Evolutionary conservation across 1,284 basidiomycete species (phyloP).

Genomic region (Puccinia hordei): DNA sequence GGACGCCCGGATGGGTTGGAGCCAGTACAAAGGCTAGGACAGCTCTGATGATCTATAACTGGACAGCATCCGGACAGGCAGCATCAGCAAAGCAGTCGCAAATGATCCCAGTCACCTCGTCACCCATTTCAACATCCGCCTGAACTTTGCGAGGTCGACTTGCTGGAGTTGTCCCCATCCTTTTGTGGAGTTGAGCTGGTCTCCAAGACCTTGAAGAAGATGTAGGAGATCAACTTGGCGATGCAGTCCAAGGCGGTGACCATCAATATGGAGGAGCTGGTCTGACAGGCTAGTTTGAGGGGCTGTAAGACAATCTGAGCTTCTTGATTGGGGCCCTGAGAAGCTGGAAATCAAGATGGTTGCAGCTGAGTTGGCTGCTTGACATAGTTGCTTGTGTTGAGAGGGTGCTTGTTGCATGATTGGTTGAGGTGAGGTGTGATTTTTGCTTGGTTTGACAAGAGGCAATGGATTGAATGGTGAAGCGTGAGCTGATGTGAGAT

Average conservation of each 20-base stretch:
- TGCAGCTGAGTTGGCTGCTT: too few relatives aligned
- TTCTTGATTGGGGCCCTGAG: constrained; percentile 52
- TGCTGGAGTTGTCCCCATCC: constrained; percentile 60
- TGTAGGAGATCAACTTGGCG: constrained; percentile 91
- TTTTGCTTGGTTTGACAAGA: too few relatives aligned
- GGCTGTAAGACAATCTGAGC: constrained; percentile 72
- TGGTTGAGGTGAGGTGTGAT: too few relatives aligned
- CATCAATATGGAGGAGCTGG: constrained; percentile 84
- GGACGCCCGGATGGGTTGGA: constrained; percentile 35
- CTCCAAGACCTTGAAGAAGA: constrained; percentile 77
- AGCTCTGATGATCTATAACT: constrained; percentile 91
- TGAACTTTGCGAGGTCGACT: constrained; percentile 14
- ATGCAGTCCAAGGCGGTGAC: constrained; percentile 93
- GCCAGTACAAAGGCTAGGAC: constrained; percentile 84
- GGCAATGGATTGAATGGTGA: too few relatives aligned
- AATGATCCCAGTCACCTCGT: constrained; percentile 88
- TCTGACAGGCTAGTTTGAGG: constrained; percentile 87
- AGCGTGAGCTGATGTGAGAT: too few relatives aligned
- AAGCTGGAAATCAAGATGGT: too few relatives aligned
- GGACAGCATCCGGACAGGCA: constrained; percentile 80
- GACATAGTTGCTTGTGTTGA: too few relatives aligned
- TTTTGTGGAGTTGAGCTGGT: constrained; percentile 62
- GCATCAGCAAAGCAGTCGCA: constrained; percentile 82
- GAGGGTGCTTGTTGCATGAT: too few relatives aligned
- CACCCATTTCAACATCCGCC: constrained; percentile 65